phyloP scores from a whole-genome alignment of 2,329 filamentous ascomycete species.

The Fusarium mundagurra region DNA sequence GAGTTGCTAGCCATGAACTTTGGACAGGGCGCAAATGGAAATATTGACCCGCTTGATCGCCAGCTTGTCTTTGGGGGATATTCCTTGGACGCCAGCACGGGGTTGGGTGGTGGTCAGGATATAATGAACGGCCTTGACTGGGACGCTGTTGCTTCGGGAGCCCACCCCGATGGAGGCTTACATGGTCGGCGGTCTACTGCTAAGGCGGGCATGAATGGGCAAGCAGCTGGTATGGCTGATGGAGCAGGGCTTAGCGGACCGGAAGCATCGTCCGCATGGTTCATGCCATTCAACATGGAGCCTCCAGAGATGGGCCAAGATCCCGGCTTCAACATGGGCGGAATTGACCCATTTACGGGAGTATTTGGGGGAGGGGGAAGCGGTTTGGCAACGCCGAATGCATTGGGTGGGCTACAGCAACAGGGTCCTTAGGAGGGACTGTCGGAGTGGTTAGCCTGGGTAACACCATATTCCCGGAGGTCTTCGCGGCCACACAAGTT shows the following conservation, averaged over 20 bases:
- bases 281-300: conserved; percentile 92
- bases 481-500: conserved; percentile 11
- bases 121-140: conserved; percentile 57
- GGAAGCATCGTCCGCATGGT: conserved; percentile 78
- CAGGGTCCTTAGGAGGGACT: conserved; percentile 43
- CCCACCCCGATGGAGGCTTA: conserved; percentile 39
- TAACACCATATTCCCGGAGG: conserved; percentile 12
- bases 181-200: conserved; percentile 43
- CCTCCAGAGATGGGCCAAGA: conserved; percentile 71
- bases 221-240: conserved; percentile 31
- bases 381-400: conserved; percentile 51
- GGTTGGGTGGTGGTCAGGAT: conserved; percentile 48
- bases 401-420: conserved; percentile 46
- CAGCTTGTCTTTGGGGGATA: conserved; percentile 82
- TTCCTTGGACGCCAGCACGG: conserved; percentile 58
- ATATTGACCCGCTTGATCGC: conserved; percentile 76
- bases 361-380: conserved; percentile 57
- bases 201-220: conserved; percentile 46
- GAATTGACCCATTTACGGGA: conserved; percentile 59
- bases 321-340: conserved; percentile 52
- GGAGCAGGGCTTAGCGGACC: conserved; percentile 44
- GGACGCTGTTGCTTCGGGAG: conserved; percentile 53
- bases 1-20: conserved; percentile 65
- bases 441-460: conserved; percentile 19
- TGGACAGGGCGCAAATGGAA: conserved; percentile 57